phyloP scores from a whole-genome alignment of 192 early-diverging fungal species.

The Piromyces sp. region DNA sequence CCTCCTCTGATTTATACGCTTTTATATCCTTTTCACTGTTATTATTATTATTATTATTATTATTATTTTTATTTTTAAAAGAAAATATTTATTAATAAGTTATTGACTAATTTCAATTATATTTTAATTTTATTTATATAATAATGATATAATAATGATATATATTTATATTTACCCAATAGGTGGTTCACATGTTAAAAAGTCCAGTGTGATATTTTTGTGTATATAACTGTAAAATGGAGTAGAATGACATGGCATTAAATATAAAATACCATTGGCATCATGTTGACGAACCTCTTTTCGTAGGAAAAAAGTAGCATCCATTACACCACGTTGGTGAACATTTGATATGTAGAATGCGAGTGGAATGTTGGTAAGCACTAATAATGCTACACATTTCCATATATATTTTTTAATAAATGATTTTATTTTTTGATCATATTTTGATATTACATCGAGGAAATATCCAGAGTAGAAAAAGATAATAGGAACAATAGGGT shows the following conservation, averaged over 20 bases:
- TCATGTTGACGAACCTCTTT: slow-evolving; percentile 9
- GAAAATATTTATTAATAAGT: too few relatives aligned
- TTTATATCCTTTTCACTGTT: background rate
- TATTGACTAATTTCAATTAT: too few relatives aligned
- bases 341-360: slow-evolving; percentile 52
- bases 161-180: slow-evolving; percentile 18
- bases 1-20: background rate
- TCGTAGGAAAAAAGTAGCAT: slow-evolving; percentile 62
- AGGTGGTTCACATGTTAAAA: slow-evolving; percentile 85
- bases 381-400: slow-evolving; percentile 11
- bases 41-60: too few relatives aligned
- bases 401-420: background rate
- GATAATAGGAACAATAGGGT: slow-evolving; percentile 59
- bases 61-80: too few relatives aligned
- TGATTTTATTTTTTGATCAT: slow-evolving; percentile 1
- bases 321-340: slow-evolving; percentile 86
- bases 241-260: slow-evolving; percentile 97
- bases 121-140: too few relatives aligned
- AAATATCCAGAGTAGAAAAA: slow-evolving; percentile 22
- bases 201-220: slow-evolving; percentile 15
- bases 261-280: slow-evolving; percentile 34
- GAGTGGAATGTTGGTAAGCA: slow-evolving; percentile 47
- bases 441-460: background rate
- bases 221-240: slow-evolving; percentile 82
- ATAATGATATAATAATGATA: background rate